Evolutionary conservation across 495 filamentous ascomycete species (phyloP), one percentile per base, ranked within the genome.

Genomic region (Tuber indicum): DNA sequence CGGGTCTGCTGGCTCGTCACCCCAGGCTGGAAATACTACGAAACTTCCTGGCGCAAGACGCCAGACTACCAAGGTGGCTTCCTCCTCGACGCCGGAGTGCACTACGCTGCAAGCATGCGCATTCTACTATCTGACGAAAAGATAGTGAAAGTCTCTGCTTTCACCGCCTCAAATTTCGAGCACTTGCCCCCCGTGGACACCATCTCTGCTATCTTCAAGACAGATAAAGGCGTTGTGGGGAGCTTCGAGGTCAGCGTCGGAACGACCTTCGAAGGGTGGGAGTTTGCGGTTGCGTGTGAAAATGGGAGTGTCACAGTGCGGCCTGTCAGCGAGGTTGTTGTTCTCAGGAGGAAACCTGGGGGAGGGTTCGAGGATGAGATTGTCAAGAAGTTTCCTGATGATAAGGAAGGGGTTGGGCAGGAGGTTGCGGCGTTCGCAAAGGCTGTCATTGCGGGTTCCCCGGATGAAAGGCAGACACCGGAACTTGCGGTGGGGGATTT

Each of bases 21-120:
- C 84, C 80, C 81, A 17, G 89, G 88, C 8, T 86, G 84, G 44
- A 90, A 90, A 83, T 92, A 91, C 79, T 88, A 86, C 78, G 86
- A 91, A 74, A 96, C 93, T 2, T 85, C 86, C 72, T 96, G 93
- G 93, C 89, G 93, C 32, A 92, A 91, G 81, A 87, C 76, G 21
- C 92, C 92, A 0, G 85, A 87, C 47, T 88, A 94, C 81, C 91
- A 93, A 82, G 93, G 92, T 41, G 93, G 93, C 32, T 96, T 94
- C 80, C 82, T 94, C 32, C 85, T 95, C 1, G 93, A 94, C 78
- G 92, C 90, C 5, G 92, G 93, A 4, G 89, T 96, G 10, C 93
- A 94, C 82, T 89, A 88, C 75, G 85, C 90, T 45, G 93, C 92
- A 26, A 91, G 85, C 0, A 84, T 91, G 14, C 85, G 91, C 70